Conservation (phyloP, 2,329 filamentous ascomycete species). For the Westerdykella sp. region DNA sequence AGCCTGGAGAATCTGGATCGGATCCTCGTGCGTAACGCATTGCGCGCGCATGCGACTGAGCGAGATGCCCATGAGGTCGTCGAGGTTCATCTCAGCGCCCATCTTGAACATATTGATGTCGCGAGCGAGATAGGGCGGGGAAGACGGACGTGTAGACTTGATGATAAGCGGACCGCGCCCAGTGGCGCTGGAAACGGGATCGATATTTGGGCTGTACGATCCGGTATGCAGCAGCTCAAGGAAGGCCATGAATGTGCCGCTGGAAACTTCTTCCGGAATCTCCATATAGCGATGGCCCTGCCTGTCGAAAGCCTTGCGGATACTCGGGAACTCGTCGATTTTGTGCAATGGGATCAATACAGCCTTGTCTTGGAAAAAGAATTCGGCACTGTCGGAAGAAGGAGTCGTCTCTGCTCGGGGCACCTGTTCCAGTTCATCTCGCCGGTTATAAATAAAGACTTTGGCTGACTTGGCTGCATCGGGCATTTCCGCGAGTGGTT, state of each 20-base stretch:
- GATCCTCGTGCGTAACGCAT: constrained; percentile 30
- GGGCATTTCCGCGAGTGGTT: constrained; percentile 21
- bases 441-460: constrained; percentile 24
- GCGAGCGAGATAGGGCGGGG: constrained; percentile 11
- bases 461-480: constrained; percentile 8
- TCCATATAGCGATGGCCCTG: constrained; percentile 19
- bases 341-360: constrained; percentile 27
- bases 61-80: constrained; percentile 32
- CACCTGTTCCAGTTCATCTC: constrained; percentile 22
- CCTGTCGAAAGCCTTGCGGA: constrained; percentile 28
- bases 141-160: constrained; percentile 5
- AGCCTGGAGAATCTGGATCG: constrained; percentile 29
- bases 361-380: constrained; percentile 32
- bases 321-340: constrained; percentile 23
- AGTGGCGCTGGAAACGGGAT: constrained; percentile 4
- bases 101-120: constrained; percentile 30
- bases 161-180: constrained; percentile 21
- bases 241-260: constrained; percentile 29
- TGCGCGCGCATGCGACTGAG: constrained; percentile 30
- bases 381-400: constrained; percentile 32
- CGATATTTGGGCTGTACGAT: constrained; percentile 19
- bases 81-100: constrained; percentile 30
- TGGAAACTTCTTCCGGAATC: constrained; percentile 22
- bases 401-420: constrained; percentile 24
- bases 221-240: constrained; percentile 27